Evolutionary conservation across 768 basidiomycete species (phyloP).

Genomic region (Sarcomyxa edulis): DNA sequence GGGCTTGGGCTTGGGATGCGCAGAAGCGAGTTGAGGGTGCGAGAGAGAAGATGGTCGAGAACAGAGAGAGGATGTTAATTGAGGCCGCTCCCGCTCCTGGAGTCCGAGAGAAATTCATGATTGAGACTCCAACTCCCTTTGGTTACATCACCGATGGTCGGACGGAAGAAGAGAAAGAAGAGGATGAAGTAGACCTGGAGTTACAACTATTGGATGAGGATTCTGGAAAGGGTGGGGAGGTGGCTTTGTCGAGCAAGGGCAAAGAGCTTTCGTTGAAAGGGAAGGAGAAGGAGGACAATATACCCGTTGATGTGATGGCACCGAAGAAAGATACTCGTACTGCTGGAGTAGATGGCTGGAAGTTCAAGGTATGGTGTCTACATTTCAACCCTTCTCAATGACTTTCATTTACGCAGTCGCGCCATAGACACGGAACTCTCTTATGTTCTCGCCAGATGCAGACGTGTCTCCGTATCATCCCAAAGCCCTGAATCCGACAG

Average conservation of each 20-base stretch:
- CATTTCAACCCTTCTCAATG: conserved; percentile 1
- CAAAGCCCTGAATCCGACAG: conserved; percentile 23
- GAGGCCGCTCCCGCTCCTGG: conserved; percentile 59
- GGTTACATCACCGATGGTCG: conserved; percentile 45
- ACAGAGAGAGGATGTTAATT: conserved; percentile 65
- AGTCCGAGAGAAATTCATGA: conserved; percentile 60
- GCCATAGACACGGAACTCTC: conserved; percentile 78
- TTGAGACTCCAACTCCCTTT: conserved; percentile 51
- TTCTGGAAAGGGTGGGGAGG: conserved; percentile 11
- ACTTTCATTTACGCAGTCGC: neutral
- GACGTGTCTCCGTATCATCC: conserved; percentile 75
- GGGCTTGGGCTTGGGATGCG: conserved; percentile 93
- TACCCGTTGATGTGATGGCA: conserved; percentile 67
- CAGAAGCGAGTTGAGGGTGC: conserved; percentile 74
- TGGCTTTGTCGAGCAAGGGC: no score
- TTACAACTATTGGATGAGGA: no score
- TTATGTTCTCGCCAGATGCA: conserved; percentile 95
- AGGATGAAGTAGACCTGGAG: conserved; percentile 15
- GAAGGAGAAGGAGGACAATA: conserved; percentile 20
- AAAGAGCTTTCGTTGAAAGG: conserved; percentile 17
- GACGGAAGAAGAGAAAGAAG: conserved; percentile 17
- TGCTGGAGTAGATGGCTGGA: conserved; percentile 77
- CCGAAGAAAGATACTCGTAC: conserved; percentile 67
- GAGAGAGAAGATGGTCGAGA: conserved; percentile 60
- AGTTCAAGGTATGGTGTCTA: conserved; percentile 56